phyloP scores from a whole-genome alignment of 2,329 filamentous ascomycete species.

The Fusarium robinianum region DNA sequence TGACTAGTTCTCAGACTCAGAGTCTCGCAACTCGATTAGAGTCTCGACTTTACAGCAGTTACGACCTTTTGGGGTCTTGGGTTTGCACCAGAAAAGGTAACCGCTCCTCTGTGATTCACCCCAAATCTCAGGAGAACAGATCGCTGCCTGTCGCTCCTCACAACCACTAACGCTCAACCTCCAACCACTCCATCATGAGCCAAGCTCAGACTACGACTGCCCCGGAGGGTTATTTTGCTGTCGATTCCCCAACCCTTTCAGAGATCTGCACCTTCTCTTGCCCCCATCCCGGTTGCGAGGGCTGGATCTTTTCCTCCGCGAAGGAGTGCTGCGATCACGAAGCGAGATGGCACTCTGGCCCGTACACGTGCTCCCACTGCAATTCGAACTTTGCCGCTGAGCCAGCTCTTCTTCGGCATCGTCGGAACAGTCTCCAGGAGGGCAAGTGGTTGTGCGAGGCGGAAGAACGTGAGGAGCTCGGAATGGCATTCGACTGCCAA shows the following conservation, averaged over 20 bases:
- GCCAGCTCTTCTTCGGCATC: constrained; percentile 29
- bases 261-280: constrained; percentile 27
- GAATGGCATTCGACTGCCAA: constrained; percentile 6
- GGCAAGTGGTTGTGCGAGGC: constrained; percentile 16
- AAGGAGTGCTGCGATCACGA: constrained; percentile 35
- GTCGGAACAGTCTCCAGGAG: constrained; percentile 9
- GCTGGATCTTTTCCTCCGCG: constrained; percentile 22
- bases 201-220: not conserved
- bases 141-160: too few species aligned
- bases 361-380: constrained; percentile 32
- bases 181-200: too few species aligned
- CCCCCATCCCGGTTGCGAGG: constrained; percentile 35
- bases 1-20: too few species aligned
- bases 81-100: too few species aligned
- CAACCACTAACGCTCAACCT: too few species aligned
- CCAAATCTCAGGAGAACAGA: too few species aligned
- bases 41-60: too few species aligned
- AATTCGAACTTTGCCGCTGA: constrained; percentile 27
- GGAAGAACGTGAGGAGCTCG: constrained; percentile 5
- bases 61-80: too few species aligned
- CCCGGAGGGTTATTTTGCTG: constrained; percentile 19
- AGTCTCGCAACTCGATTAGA: too few species aligned
- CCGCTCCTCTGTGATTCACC: too few species aligned
- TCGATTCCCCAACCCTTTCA: constrained; percentile 11
- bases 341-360: constrained; percentile 29